Percentiles rank a stretch among this genome's conserved stretches.
Conservation (phyloP, 257 asterid genomes). For the Salvia splendens region DNA sequence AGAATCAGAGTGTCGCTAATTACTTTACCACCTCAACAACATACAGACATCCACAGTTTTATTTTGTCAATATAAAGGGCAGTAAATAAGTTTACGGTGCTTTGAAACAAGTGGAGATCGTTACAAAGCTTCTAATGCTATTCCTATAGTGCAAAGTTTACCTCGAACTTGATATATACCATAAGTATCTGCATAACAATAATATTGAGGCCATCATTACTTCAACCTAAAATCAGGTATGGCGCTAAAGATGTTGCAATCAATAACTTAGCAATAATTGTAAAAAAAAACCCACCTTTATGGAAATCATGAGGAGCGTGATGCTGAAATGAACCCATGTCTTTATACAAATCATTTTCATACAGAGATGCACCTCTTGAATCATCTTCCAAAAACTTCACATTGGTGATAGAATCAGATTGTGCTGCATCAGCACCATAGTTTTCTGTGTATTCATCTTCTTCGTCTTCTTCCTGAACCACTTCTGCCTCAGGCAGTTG, state of each 20-base stretch:
- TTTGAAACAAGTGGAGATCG: not conserved
- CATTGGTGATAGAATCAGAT: slow-evolving; percentile 48
- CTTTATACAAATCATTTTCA: slow-evolving; percentile 55
- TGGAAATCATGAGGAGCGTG: slow-evolving; percentile 48
- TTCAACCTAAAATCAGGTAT: slow-evolving; percentile 1
- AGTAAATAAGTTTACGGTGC: slow-evolving; percentile 13
- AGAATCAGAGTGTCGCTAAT: not conserved
- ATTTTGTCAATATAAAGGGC: not conserved
- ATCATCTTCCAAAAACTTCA: slow-evolving; percentile 55
- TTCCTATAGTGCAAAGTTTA: slow-evolving; percentile 1
- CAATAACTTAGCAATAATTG: not conserved
- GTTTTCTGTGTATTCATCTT: slow-evolving; percentile 48
- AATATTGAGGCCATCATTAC: not conserved
- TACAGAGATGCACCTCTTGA: slow-evolving; percentile 52
- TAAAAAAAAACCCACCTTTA: slow-evolving; percentile 51
- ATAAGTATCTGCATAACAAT: not conserved
- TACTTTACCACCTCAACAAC: slow-evolving; percentile 3
- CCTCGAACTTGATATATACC: not conserved
- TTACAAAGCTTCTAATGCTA: not conserved
- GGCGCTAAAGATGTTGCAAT: not conserved
- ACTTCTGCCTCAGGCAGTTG: slow-evolving; percentile 51
- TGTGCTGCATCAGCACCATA: slow-evolving; percentile 45
- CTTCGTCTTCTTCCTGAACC: slow-evolving; percentile 43
- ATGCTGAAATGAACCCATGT: slow-evolving; percentile 55
- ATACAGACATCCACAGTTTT: not conserved